phyloP scores from a whole-genome alignment of 2,329 filamentous ascomycete species.

The Trichoderma sp. region DNA sequence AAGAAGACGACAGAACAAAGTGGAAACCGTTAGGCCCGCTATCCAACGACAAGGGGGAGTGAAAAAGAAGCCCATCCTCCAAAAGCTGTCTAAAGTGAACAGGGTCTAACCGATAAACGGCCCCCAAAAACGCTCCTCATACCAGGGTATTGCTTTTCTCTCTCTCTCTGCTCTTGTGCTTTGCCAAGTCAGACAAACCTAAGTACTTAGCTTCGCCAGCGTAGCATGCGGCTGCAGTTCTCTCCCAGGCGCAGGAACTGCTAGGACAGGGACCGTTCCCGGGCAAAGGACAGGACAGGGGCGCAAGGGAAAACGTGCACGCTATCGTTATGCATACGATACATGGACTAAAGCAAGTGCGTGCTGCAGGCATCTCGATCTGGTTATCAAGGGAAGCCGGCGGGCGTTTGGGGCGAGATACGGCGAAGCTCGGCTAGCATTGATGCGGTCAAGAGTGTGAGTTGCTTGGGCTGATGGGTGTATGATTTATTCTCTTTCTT shows the following conservation, averaged over 20 bases:
- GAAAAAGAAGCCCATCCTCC: background rate
- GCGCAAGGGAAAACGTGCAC: slow-evolving; percentile 9
- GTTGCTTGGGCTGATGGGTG: background rate
- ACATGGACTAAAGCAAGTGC: slow-evolving; percentile 19
- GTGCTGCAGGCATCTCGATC: slow-evolving; percentile 22
- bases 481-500: background rate
- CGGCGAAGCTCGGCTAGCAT: slow-evolving; percentile 12
- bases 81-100: background rate
- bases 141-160: background rate
- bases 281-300: background rate
- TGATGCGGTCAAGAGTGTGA: slow-evolving; percentile 16
- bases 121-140: background rate
- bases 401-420: background rate
- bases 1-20: background rate
- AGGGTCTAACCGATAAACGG: background rate
- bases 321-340: slow-evolving; percentile 21
- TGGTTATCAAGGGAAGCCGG: slow-evolving; percentile 12
- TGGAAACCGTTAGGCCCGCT: background rate
- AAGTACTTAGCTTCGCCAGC: background rate
- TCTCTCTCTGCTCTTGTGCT: background rate
- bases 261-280: background rate
- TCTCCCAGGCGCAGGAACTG: slow-evolving; percentile 9
- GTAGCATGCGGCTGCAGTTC: slow-evolving; percentile 5
- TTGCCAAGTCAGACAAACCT: background rate
- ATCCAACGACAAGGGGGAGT: background rate